phyloP scores from a whole-genome alignment of 352 stramenopile species.

The Pythium volutum region DNA sequence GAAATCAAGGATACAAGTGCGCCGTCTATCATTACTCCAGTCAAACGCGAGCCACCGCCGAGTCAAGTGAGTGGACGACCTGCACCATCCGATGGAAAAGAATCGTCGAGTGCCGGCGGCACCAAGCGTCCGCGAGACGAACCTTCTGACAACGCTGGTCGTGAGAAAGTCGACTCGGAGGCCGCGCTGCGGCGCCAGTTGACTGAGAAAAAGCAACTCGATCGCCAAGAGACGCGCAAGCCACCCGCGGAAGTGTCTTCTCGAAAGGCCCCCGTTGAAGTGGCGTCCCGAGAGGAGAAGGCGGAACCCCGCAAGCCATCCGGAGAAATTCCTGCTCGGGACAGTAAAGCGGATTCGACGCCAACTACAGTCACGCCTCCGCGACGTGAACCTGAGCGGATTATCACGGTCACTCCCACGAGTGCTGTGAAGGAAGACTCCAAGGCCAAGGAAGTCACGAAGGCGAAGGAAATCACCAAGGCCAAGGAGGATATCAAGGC shows the following conservation, averaged over 20 bases:
- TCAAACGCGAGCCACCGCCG: slow-evolving; percentile 20
- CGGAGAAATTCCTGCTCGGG: neutral
- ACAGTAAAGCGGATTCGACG: slow-evolving; percentile 13
- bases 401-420: neutral
- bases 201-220: slow-evolving; percentile 64
- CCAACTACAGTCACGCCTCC: slow-evolving; percentile 5
- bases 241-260: neutral
- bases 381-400: slow-evolving; percentile 12
- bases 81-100: slow-evolving; percentile 11
- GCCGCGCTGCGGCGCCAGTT: slow-evolving; percentile 33
- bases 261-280: neutral
- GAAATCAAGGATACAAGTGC: slow-evolving; percentile 6
- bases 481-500: slow-evolving; percentile 17
- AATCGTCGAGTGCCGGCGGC: slow-evolving; percentile 6
- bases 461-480: too few species aligned
- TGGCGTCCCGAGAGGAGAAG: neutral
- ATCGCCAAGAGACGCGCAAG: slow-evolving; percentile 15
- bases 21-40: neutral
- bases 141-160: slow-evolving; percentile 36
- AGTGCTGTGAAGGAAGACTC: slow-evolving; percentile 20
- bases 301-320: slow-evolving; percentile 7
- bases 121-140: slow-evolving; percentile 61
- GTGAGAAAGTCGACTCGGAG: slow-evolving; percentile 43
- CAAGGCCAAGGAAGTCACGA: neutral
- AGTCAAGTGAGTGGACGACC: slow-evolving; percentile 20